Base-by-base conservation (phyloP, 768 basidiomycete species). In the Boletus insuetus region DNA sequence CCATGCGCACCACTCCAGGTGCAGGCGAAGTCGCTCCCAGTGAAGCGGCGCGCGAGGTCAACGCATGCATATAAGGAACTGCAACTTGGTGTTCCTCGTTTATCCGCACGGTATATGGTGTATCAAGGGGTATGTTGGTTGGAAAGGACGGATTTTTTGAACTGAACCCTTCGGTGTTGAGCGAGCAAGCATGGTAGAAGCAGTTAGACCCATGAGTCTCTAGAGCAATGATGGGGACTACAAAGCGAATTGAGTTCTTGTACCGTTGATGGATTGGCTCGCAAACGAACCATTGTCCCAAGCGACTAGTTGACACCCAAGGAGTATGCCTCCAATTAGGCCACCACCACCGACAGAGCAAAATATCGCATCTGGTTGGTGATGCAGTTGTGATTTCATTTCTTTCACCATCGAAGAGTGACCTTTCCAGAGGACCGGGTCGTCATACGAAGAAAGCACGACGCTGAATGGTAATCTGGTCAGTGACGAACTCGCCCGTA, bases 321-420 rank as follows among this genome's bases (percentile, higher is more conserved):
- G 69, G 34, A 89, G 81, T 44, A 90, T 71, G 0, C 90, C 90
- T 11, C 84, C 87, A 4, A 88, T 69, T 0, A 91, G 71, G 1
- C 89, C 88, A 0, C 79, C 89, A 0, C 89, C 89, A 37, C 90
- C 90, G 13, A 91, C 86, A 49, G 84, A 84, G 64, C 89, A 91
- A 55, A 91, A 83, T 41, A 91, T 83, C 1, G 86, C 87, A 54
- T 85, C 81, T 7, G 89, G 88, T 60, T 78, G 80, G 38, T 60
- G 56, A 1, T 69, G 69, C 6, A 90, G 72, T 58, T 89, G 86
- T 11, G 67, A 63, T 17, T 74, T 66, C 41, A 89, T 82, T 64
- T 91, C 90, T 16, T 71, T 63, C 39, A 91, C 74, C 78, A 91
- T 83, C 17, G 87, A 86, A n/a, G 82, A 78, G 62, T 91, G 87